Evolutionary conservation across 2,329 filamentous ascomycete genomes (phyloP).

Genomic region (Chrysoporthe deuterocubensis): DNA sequence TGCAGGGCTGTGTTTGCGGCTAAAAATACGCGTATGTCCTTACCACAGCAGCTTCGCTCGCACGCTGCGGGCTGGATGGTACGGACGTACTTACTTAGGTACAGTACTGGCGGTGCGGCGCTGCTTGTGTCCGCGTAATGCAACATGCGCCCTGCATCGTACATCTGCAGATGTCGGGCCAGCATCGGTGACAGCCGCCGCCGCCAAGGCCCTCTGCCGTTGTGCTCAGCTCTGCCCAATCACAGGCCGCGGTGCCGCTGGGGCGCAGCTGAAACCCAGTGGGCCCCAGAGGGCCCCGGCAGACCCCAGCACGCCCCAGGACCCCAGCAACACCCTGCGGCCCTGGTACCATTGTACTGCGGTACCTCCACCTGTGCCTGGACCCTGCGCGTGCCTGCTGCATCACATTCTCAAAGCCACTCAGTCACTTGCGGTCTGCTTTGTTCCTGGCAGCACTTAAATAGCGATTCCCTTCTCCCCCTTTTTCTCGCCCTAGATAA

Average conservation of each 20-base stretch:
- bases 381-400: neutral
- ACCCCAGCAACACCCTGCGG: neutral
- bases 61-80: too few relatives aligned
- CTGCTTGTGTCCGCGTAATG: neutral
- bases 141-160: neutral
- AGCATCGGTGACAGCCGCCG: neutral
- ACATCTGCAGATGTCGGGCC: neutral
- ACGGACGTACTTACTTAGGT: too few relatives aligned
- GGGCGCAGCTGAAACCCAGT: conserved; percentile 11
- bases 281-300: neutral
- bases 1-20: neutral
- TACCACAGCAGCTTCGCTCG: neutral
- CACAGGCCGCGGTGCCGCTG: conserved; percentile 1
- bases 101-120: neutral
- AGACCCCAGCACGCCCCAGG: conserved; percentile 1
- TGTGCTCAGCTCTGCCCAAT: neutral
- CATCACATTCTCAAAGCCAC: neutral
- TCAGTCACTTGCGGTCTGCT: too few relatives aligned
- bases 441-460: conserved; percentile 4
- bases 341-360: too few relatives aligned
- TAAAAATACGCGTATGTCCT: neutral
- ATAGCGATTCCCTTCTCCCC: neutral
- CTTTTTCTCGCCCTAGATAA: neutral
- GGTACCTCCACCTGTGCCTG: too few relatives aligned
- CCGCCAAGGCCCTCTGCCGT: neutral